A percentile compares a stretch with the other conserved stretches of the same genome.
Evolutionary conservation across 2,329 filamentous ascomycete species (phyloP).

Genomic region (Mariannaea elegans): DNA sequence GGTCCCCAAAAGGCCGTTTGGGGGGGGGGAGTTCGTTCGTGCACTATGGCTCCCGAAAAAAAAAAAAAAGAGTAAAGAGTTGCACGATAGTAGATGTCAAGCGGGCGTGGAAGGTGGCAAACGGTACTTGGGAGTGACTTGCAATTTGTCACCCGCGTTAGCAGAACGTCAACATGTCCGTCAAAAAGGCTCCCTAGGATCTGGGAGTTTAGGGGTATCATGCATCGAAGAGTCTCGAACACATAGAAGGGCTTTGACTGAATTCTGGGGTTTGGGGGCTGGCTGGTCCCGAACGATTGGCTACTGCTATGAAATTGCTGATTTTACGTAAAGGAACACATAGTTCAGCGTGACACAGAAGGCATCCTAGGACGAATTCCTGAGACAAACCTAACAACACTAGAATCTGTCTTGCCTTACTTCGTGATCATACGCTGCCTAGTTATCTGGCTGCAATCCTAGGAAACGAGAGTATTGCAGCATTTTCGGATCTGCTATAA

Average conservation of each 20-base stretch:
- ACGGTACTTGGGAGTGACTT: constrained; percentile 20
- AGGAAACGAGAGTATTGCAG: too few species aligned
- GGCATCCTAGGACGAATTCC: too few species aligned
- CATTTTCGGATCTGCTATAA: too few species aligned
- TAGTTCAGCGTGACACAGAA: too few species aligned
- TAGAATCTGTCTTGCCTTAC: too few species aligned
- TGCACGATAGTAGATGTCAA: not conserved
- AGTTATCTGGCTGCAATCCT: too few species aligned
- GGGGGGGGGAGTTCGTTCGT: not conserved
- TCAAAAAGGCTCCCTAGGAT: not conserved
- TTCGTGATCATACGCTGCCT: too few species aligned
- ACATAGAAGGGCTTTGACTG: not conserved
- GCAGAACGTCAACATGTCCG: not conserved
- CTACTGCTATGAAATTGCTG: too few species aligned
- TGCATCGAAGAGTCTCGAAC: not conserved
- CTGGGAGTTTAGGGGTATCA: not conserved
- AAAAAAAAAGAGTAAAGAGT: not conserved
- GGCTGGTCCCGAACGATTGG: not conserved
- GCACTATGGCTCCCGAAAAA: too few species aligned
- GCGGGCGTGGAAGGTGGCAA: not conserved
- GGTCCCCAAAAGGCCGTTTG: not conserved
- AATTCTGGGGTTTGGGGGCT: not conserved
- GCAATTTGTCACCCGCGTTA: not conserved
- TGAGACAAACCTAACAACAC: too few species aligned
- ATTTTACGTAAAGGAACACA: too few species aligned